Base-by-base conservation (phyloP, 257 asterid genomes). In the Solanum microdontum region DNA sequence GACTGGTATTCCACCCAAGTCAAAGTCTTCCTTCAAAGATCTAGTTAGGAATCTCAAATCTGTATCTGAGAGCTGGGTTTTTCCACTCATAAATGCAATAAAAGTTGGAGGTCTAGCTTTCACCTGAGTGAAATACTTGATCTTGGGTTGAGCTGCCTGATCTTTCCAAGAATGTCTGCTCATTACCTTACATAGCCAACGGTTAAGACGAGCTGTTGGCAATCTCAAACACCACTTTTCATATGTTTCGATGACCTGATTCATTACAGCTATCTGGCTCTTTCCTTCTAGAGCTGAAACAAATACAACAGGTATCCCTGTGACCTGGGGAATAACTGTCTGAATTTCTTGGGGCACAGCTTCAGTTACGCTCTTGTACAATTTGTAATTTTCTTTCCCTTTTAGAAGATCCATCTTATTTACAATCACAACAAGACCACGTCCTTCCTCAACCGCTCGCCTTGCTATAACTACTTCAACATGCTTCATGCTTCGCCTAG, bases 31-130 rank as follows among this genome's bases (percentile, higher is more conserved):
- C 90, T 96, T 96, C 76, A 97, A 91, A 0, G 99, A 95, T 89
- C 88, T 96, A 1, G 95, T 96, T 83, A 97, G 89, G 95, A 97
- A 97, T 93, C 99, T 91, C 82, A 97, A 30, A 86, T 93, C 98
- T 4, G 98, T 91, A 12, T 97, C 98, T 1, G 97, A 90, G 60
- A 97, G 95, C 88, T 88, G 92, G 30, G 82, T 90, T 87, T 94
- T 95, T 51, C 98, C 94, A 12, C 95, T 96, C 89, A 96, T 91
- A 68, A 97, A 97, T 21, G 99, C 99, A 30, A 96, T 95, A 72
- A 96, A 96, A 51, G 99, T 97, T n/a, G 99, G 99, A 14, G 98
- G 99, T 34, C 99, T 94, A 23, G 99, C 99, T 93, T 96, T 97
- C 88, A 96, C 99, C 87, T 97, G 99, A 68, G 99, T 95, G 93